Conservation (phyloP, 495 filamentous ascomycete species). For the Talaromyces borbonicus region DNA sequence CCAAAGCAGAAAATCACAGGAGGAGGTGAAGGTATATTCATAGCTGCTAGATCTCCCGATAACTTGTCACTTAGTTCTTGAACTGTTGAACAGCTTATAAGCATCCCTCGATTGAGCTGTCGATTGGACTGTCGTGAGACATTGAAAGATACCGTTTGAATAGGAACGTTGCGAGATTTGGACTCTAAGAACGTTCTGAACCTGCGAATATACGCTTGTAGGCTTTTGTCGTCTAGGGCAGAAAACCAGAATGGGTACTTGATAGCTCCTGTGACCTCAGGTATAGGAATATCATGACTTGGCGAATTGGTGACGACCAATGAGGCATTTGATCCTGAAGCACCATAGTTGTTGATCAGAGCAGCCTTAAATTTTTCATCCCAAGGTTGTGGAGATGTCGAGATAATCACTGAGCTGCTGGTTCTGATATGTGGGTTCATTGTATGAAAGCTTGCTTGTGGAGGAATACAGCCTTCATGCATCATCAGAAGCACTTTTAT, state of each 20-base stretch:
- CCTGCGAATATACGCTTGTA: no score
- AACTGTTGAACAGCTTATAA: slow-evolving; percentile 6
- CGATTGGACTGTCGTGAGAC: slow-evolving; percentile 15
- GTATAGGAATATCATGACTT: background rate
- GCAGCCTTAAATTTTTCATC: slow-evolving; percentile 22
- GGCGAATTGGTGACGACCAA: slow-evolving; percentile 20
- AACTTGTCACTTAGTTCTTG: slow-evolving; percentile 11
- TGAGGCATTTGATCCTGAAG: slow-evolving; percentile 34
- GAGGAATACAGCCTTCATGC: slow-evolving; percentile 27
- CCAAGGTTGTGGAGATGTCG: slow-evolving; percentile 29
- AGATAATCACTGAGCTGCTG: slow-evolving; percentile 25
- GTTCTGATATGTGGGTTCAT: slow-evolving; percentile 31
- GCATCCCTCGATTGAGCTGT: slow-evolving; percentile 3
- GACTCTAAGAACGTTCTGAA: no score
- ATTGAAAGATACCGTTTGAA: slow-evolving; percentile 12
- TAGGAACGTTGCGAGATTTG: background rate
- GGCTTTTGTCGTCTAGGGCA: no score
- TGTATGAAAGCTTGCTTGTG: slow-evolving; percentile 28
- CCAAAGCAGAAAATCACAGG: slow-evolving; percentile 46
- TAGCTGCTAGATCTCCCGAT: no score
- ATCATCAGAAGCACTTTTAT: slow-evolving; percentile 44
- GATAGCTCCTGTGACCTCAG: background rate
- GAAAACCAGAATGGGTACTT: slow-evolving; percentile 25
- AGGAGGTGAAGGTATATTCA: slow-evolving; percentile 5
- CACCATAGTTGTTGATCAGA: slow-evolving; percentile 40